phyloP scores from a whole-genome alignment of 1,284 basidiomycete genomes.

The Tausonia pullulans region DNA sequence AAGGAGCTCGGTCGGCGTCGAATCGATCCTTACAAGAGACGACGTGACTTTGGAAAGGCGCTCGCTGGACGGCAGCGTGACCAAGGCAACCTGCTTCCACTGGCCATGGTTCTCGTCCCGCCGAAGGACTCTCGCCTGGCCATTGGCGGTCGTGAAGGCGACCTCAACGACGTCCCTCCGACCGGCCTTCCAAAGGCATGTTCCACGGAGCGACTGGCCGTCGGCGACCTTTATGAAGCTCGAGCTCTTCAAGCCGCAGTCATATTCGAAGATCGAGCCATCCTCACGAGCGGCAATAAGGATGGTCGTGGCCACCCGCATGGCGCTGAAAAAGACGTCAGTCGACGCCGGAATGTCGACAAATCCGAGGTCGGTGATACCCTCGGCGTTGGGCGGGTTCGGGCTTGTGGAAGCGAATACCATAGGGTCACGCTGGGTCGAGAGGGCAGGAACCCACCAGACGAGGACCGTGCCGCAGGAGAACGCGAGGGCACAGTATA shows the following conservation, averaged over 20 bases:
- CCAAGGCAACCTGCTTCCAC: background rate
- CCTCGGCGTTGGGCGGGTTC: background rate
- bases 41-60: background rate
- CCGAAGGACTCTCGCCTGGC: background rate
- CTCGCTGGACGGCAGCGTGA: background rate
- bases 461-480: slow-evolving; percentile 3
- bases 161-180: background rate
- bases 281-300: slow-evolving; percentile 8
- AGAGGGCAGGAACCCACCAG: background rate
- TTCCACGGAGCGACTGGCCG: background rate
- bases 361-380: background rate
- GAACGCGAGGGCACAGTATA: slow-evolving; percentile 5
- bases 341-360: background rate
- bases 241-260: background rate
- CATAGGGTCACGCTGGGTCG: background rate
- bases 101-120: background rate
- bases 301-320: background rate
- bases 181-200: slow-evolving; percentile 1
- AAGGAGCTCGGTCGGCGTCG: background rate
- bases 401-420: background rate
- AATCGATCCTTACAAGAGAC: background rate
- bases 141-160: background rate
- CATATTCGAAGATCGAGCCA: slow-evolving; percentile 1
- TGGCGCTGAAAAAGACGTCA: too few relatives aligned
- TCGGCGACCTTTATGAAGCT: background rate